Percentiles rank a stretch among this genome's conserved stretches.
These are phyloP conservation scores for Moricandia moricandioides DNA, from an alignment of 345 rosid species.

Conservation along the genomic window DNA sequence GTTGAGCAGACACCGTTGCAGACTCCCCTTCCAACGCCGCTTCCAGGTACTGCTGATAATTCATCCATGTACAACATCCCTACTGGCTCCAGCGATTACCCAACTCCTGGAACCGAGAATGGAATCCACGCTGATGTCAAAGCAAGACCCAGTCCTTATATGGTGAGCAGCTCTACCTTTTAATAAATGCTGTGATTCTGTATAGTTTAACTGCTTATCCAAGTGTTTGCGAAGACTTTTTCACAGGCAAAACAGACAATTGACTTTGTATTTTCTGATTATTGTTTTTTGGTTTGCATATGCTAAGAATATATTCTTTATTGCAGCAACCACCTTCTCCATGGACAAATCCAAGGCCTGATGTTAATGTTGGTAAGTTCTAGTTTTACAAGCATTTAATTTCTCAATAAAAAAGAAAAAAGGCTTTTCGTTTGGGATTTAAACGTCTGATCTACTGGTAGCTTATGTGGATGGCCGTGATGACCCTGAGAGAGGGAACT, in stretches of 20 bases:
- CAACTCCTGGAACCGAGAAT: conserved; percentile 70
- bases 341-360: conserved; percentile 83
- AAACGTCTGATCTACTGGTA: conserved; percentile 32
- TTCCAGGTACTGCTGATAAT: conserved; percentile 72
- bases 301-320: conserved; percentile 14
- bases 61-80: conserved; percentile 86
- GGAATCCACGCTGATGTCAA: conserved; percentile 57
- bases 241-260: background rate
- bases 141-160: conserved; percentile 76
- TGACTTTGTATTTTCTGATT: background rate
- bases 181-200: conserved; percentile 17
- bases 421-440: conserved; percentile 16
- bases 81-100: conserved; percentile 78
- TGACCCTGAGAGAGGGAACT: conserved; percentile 71
- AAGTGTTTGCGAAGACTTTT: background rate
- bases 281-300: background rate
- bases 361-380: conserved; percentile 95
- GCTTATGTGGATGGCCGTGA: conserved; percentile 97
- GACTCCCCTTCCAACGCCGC: conserved; percentile 77
- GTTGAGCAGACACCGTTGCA: conserved; percentile 77
- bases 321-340: conserved; percentile 86
- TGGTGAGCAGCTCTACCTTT: conserved; percentile 8
- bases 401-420: background rate
- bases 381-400: conserved; percentile 5
- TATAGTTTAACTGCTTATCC: background rate